Base-by-base conservation (phyloP, 768 basidiomycete species). In the Panellus pusillus region DNA sequence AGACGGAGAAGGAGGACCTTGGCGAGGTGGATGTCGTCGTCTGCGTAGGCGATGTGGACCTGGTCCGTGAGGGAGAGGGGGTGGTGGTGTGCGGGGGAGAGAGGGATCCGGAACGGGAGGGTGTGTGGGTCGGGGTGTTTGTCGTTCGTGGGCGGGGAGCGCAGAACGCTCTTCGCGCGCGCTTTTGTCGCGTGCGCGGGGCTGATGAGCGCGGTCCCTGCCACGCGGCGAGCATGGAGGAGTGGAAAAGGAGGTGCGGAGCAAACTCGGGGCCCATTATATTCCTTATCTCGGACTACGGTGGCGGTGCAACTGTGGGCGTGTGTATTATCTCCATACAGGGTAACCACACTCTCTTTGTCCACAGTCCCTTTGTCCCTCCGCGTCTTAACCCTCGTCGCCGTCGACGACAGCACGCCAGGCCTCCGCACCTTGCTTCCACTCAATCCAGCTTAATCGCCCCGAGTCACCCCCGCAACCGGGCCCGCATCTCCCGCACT, bases 21-120 rank as follows among this genome's bases (percentile, higher is more conserved):
- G 41, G 86, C 85, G 55, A 81, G 77, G 54, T 80, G 83, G 52
- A 87, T 80, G 71, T 88, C 73, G 65, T 87, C 85, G 57, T 76
- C 72, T 0, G 84, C 83, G 61, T 87, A 87, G 7, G 86, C 86
- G 61, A 78, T 72, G 62, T 86, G 83, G 35, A 87, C 75, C 66
- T 81, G 82, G 73, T 86, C 86, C 45, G 80, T 76, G 55, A 87
- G 77, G 0, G 82, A 68, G 18, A 63, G n/a, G n/a, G n/a, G n/a
- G 69, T 3, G 79, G 66, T 44, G 76, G 60, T 64, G 72, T 19
- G 72, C 71, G 11, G 66, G 35, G 64, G 14, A 65, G 52, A 12
- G 70, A 59, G 12, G 65, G 47, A n/a, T n/a, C n/a, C n/a, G 60
- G 55, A 56, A 44, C 50, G 55, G 44, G 36, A 49, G 9, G 28